These are phyloP conservation scores for Verbena officinalis DNA, from an alignment of 257 asterid species.

Conservation along the genomic window DNA sequence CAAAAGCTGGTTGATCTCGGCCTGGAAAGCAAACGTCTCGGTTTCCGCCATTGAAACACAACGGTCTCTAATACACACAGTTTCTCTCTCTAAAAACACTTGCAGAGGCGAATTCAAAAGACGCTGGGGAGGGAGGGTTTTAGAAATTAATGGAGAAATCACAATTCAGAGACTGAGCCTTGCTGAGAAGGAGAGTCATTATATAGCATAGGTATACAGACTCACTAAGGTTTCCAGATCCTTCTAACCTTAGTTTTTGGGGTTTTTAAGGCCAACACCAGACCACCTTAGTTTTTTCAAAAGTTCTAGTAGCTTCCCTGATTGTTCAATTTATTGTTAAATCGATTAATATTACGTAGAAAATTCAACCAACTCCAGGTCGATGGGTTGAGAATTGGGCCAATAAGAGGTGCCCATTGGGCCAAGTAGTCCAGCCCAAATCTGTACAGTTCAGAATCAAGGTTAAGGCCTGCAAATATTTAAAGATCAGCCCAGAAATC, in stretches of 20 bases:
- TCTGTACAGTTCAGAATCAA: too few relatives aligned
- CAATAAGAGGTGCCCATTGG: too few relatives aligned
- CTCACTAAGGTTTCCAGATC: conserved; percentile 37
- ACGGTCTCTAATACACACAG: background rate
- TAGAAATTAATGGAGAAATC: background rate
- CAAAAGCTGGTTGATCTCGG: conserved; percentile 73
- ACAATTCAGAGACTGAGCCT: background rate
- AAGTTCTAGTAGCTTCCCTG: too few relatives aligned
- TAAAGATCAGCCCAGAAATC: too few relatives aligned
- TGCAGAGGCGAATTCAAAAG: background rate
- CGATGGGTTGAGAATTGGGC: too few relatives aligned
- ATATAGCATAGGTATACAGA: conserved; percentile 15
- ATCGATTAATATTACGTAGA: too few relatives aligned
- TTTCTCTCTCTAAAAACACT: background rate
- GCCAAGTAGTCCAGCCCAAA: too few relatives aligned
- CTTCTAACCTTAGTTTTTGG: conserved; percentile 12
- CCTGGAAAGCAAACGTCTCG: conserved; percentile 80
- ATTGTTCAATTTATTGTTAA: too few relatives aligned
- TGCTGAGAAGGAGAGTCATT: background rate
- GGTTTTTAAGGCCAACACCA: too few relatives aligned
- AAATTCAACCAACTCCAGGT: too few relatives aligned
- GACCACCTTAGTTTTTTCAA: too few relatives aligned
- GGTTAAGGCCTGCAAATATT: too few relatives aligned
- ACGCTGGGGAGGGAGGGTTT: background rate
- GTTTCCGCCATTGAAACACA: conserved; percentile 46